Base-by-base conservation (phyloP, 2,329 filamentous ascomycete species). In the Davidsoniella neocaledoniae region DNA sequence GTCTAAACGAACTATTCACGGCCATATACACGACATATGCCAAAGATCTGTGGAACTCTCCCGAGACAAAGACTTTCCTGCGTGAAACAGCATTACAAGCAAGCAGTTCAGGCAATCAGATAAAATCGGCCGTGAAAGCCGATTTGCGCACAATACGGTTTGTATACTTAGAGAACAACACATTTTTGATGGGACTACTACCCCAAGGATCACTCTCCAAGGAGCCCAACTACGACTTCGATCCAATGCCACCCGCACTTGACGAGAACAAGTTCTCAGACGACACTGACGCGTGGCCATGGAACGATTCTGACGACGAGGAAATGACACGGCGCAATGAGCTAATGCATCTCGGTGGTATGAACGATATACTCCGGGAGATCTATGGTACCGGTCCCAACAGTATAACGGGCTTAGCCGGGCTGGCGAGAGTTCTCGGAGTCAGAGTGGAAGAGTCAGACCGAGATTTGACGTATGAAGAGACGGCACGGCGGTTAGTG, bases 41-140 rank as follows among this genome's bases (percentile, higher is more conserved):
- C 4, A 90, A 87, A 59, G 83, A 90, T 57, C 67, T 94, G 3
- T 95, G 88, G 88, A 87, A 87, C 60, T 86, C 80, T 3, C 73
- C 83, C 0, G 80, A 86, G 58, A 77, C 76, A 12, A 79, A 73
- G 3, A 66, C 70, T 4, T 65, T 94, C 6, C 73, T 95, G 1
- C 72, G 81, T 26, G 78, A 85, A 57, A 76, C 81, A 14, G 81
- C 79, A 3, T 63, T 72, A 46, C 57, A 59, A 12, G 56, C 62
- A 14, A 57, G 63, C 1, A 43, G 40, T 19, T 19, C 23, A 14
- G 16, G 39, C 17, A 33, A 33, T 5, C 33, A 29, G 17, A 21
- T 29, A 3, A 43, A 41, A 43, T 44, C 48, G 0, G 50, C 59
- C 54, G 71, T 65, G 54, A 66, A 61, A 53, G 65, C 58, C 49